phyloP scores from a whole-genome alignment of 192 early-diverging fungal species.

The Entomortierella beljakovae region DNA sequence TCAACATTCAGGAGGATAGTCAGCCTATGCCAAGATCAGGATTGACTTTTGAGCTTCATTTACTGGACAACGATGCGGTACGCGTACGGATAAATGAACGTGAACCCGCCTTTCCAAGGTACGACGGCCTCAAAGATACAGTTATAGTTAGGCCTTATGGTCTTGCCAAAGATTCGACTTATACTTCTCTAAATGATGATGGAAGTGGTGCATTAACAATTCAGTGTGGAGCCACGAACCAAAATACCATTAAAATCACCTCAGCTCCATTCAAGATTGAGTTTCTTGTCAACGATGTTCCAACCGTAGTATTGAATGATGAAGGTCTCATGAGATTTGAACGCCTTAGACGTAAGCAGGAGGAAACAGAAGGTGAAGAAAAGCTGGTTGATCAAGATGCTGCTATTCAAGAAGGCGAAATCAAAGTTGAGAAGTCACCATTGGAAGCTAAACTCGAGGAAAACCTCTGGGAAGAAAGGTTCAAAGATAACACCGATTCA shows the following conservation, averaged over 20 bases:
- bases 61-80: constrained; percentile 68
- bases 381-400: constrained; percentile 50
- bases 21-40: constrained; percentile 11
- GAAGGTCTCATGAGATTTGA: constrained; percentile 89
- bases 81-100: constrained; percentile 76
- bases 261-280: constrained; percentile 72
- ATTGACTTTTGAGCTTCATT: constrained; percentile 61
- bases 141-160: constrained; percentile 61
- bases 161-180: constrained; percentile 16
- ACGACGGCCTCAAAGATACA: constrained; percentile 69
- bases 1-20: constrained; percentile 57
- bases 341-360: constrained; percentile 69
- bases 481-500: constrained; percentile 87
- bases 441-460: constrained; percentile 57
- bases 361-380: constrained; percentile 43
- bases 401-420: constrained; percentile 56
- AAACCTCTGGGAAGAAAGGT: constrained; percentile 88
- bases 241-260: constrained; percentile 61
- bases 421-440: constrained; percentile 55
- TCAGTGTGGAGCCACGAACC: constrained; percentile 53
- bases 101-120: constrained; percentile 74
- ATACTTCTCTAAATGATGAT: constrained; percentile 15
- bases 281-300: constrained; percentile 63
- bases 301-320: constrained; percentile 83
- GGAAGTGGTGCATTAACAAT: constrained; percentile 48